Percentiles rank a stretch among this genome's conserved stretches.
phyloP scores from a whole-genome alignment of 2,329 filamentous ascomycete genomes.

The Botrytis pseudocinerea region DNA sequence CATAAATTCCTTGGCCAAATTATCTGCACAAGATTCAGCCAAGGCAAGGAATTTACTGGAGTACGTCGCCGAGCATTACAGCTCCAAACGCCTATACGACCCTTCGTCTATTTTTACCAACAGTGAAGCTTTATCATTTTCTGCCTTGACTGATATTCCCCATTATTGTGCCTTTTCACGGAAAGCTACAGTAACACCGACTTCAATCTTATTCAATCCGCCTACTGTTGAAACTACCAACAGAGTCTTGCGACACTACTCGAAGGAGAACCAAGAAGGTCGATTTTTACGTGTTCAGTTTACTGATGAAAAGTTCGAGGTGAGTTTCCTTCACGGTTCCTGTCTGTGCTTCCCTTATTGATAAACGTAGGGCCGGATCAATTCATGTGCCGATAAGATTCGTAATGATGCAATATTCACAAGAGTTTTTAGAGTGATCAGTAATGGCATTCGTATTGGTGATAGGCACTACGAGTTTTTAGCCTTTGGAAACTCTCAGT shows the following conservation, averaged over 20 bases:
- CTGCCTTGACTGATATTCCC: constrained; percentile 57
- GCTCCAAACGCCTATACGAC: constrained; percentile 57
- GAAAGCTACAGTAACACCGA: constrained; percentile 80
- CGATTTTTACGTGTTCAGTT: constrained; percentile 89
- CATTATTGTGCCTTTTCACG: constrained; percentile 73
- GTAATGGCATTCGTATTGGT: constrained; percentile 78
- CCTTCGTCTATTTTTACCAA: constrained; percentile 72
- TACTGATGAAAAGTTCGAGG: constrained; percentile 67
- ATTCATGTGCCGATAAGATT: constrained; percentile 52
- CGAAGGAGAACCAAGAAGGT: constrained; percentile 59
- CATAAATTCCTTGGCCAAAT: constrained; percentile 56
- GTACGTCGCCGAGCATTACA: constrained; percentile 65
- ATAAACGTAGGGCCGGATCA: constrained; percentile 57
- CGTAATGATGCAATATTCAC: constrained; percentile 70
- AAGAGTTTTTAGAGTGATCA: constrained; percentile 69
- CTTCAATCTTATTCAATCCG: constrained; percentile 74
- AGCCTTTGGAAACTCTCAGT: constrained; percentile 93
- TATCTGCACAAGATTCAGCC: constrained; percentile 46
- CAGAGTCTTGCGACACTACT: constrained; percentile 75
- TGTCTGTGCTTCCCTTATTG: constrained; percentile 24
- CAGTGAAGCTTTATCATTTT: constrained; percentile 50
- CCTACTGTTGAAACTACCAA: constrained; percentile 86
- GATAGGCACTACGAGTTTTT: constrained; percentile 84
- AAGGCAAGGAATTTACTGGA: constrained; percentile 70
- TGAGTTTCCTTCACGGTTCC: constrained; percentile 30